These are phyloP conservation scores for Symbiodinium pilosum DNA, from an alignment of 73 alveolate genomes.

Conservation along the genomic window DNA sequence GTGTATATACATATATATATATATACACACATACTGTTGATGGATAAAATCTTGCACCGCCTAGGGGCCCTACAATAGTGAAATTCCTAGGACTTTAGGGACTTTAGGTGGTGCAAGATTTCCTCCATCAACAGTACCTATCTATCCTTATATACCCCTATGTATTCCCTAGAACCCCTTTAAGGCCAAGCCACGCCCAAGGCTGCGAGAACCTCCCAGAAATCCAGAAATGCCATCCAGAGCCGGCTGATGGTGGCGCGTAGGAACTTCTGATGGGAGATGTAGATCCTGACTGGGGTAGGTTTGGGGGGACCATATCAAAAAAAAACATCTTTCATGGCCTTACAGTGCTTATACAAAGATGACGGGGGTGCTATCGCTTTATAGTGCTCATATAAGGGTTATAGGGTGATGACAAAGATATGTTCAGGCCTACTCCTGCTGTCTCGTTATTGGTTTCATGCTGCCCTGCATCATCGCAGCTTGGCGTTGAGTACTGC, in stretches of 20 bases:
- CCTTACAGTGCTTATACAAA: background rate
- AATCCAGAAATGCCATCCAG: background rate
- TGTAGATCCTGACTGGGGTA: background rate
- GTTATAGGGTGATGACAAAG: background rate
- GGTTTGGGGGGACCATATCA: background rate
- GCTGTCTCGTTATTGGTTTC: no score
- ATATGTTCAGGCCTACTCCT: no score
- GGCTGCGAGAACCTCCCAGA: slow-evolving; percentile 62
- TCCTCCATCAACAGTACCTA: no score
- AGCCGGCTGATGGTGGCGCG: slow-evolving; percentile 38
- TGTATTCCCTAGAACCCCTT: background rate
- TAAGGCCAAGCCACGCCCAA: background rate
- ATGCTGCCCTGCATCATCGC: no score
- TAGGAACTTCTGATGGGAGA: background rate
- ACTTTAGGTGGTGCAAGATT: no score
- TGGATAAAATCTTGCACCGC: no score
- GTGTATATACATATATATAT: background rate
- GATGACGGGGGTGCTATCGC: background rate
- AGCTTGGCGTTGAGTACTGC: no score
- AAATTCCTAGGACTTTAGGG: no score
- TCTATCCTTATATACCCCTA: background rate
- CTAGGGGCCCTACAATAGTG: no score
- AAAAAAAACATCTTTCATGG: background rate
- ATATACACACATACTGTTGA: no score
- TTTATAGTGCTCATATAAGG: background rate